phyloP scores from a whole-genome alignment of 768 basidiomycete genomes.

The Lentinula sp. region DNA sequence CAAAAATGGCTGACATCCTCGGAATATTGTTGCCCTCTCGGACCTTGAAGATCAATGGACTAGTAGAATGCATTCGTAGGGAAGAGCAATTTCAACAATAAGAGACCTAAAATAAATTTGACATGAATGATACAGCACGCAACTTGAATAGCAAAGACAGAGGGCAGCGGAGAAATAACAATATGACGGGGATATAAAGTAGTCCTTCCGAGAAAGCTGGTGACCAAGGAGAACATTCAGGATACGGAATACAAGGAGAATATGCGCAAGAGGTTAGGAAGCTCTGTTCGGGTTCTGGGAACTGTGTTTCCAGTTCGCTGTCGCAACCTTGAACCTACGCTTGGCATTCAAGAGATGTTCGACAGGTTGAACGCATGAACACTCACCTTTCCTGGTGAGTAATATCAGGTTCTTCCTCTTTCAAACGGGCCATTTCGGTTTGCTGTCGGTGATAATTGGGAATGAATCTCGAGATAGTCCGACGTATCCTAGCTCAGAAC shows the following conservation, averaged over 20 bases:
- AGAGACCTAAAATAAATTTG: background rate
- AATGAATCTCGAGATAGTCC: background rate
- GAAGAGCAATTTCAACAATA: background rate
- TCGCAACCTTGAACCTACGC: slow-evolving; percentile 63
- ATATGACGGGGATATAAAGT: background rate
- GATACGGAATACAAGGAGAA: background rate
- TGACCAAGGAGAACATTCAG: background rate
- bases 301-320: slow-evolving; percentile 72
- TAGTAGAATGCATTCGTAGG: background rate
- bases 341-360: background rate
- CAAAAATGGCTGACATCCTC: background rate
- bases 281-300: slow-evolving; percentile 57
- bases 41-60: background rate
- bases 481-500: background rate
- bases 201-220: background rate
- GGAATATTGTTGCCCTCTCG: background rate
- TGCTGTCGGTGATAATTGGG: slow-evolving; percentile 36
- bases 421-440: slow-evolving; percentile 72
- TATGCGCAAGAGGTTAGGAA: slow-evolving; percentile 13
- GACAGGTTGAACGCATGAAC: background rate
- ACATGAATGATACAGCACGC: slow-evolving; percentile 6
- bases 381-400: slow-evolving; percentile 68
- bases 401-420: slow-evolving; percentile 68
- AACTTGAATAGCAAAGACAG: background rate
- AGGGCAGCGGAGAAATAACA: background rate